Evolutionary conservation across 2,329 filamentous ascomycete genomes (phyloP), one percentile per base, ranked within the genome.

Genomic region (Lachnellula occidentalis): DNA sequence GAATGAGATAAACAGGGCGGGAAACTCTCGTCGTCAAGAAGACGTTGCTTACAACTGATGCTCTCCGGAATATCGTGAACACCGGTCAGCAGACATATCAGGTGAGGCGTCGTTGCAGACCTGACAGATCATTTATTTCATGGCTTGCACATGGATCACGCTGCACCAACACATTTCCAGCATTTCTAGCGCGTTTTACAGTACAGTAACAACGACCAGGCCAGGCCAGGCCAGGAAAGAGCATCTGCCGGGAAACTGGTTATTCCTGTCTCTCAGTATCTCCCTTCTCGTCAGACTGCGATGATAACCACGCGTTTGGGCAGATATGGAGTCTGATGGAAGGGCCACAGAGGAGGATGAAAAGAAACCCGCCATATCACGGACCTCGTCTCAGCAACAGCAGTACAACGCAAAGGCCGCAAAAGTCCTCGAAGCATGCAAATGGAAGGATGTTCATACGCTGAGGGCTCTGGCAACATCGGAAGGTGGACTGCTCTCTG

Each of bases 401-500:
- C 53, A 52, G 27, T 53, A 50, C 37, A 48, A 54, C 45, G 58
- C 54, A 45, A 76, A 81, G 65, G 69, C 70, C 58, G 66, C 72
- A 50, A 67, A 75, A 47, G 84, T 87, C 47, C 69, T 78, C 19
- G 74, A 78, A 45, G 87, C 87, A 31, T 90, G 86, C 72, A 73
- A 72, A 58, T 72, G 72, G 65, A 75, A 71, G 50, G 79, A 90
- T 66, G 69, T 86, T 36, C 70, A 76, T 36, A 71, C 72, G 43
- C 75, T 91, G 53, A 75, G 79, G 57, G 65, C 66, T 12, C 73
- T 87, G 57, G 86, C 87, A 39, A 78, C 80, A 50, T 81, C 82
- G 1, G 72, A 76, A 51, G 86, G 84, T n/a, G 87, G 87, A 17
- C 78, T 90, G 58, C 67, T 90, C 53, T 78, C 76, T 19, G 87